These are phyloP conservation scores for Leccinum rimulosum DNA, from an alignment of 768 basidiomycete genomes.

Conservation along the genomic window DNA sequence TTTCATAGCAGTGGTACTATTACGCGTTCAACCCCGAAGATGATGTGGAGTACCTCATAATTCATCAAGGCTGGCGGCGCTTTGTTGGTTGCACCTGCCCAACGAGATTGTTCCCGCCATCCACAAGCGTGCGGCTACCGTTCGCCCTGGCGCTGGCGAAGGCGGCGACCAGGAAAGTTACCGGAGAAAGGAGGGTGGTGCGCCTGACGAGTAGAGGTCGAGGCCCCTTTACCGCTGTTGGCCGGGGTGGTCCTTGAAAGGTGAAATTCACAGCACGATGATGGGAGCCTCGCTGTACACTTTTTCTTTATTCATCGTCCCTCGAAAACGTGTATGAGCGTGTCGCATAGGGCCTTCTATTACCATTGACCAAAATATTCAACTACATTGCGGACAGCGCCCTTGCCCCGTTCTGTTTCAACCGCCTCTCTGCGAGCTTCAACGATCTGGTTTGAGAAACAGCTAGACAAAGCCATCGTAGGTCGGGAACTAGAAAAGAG, in stretches of 20 bases:
- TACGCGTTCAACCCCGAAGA: conserved; percentile 97
- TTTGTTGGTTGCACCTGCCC: conserved; percentile 79
- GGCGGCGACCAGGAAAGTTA: conserved; percentile 89
- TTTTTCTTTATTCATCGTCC: no score
- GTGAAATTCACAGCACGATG: no score
- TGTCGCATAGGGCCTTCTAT: no score
- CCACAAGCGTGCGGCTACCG: conserved; percentile 88
- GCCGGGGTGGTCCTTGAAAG: conserved; percentile 55
- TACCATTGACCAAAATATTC: no score
- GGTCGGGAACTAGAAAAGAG: not conserved
- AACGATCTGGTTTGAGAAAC: not conserved
- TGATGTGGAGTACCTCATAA: conserved; percentile 84
- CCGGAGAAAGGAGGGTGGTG: conserved; percentile 82
- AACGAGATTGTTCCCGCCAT: conserved; percentile 94
- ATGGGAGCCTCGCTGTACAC: no score
- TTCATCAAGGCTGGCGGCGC: not conserved
- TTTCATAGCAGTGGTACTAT: conserved; percentile 99
- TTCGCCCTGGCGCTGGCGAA: conserved; percentile 65
- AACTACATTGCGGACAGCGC: no score
- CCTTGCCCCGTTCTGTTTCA: no score
- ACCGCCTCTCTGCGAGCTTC: not conserved
- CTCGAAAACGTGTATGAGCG: no score
- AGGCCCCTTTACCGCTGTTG: conserved; percentile 40
- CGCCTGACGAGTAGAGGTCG: conserved; percentile 86
- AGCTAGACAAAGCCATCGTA: not conserved